phyloP scores from a whole-genome alignment of 192 early-diverging fungal genomes.

The Entophlyctis luteolus region DNA sequence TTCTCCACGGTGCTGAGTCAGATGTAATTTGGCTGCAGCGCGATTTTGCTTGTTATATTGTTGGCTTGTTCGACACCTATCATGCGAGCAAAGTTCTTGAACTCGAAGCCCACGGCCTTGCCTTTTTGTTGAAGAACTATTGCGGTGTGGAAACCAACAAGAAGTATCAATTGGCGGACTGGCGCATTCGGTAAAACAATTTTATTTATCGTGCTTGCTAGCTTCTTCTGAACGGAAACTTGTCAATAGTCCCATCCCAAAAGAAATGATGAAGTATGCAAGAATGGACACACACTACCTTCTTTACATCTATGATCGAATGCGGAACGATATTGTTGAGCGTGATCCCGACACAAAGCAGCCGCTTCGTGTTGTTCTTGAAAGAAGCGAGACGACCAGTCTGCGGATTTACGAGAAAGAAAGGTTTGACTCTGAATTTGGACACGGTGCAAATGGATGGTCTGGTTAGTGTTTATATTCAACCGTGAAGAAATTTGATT shows the following conservation, averaged over 20 bases:
- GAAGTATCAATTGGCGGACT: slow-evolving; percentile 92
- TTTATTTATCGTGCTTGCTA: not conserved
- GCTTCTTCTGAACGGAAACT: not conserved
- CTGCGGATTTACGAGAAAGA: slow-evolving; percentile 76
- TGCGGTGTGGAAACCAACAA: slow-evolving; percentile 84
- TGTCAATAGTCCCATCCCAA: slow-evolving; percentile 71
- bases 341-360: slow-evolving; percentile 65
- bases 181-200: slow-evolving; percentile 77
- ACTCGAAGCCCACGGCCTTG: slow-evolving; percentile 73
- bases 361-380: slow-evolving; percentile 57
- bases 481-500: not conserved
- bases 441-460: slow-evolving; percentile 81
- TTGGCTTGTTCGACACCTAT: slow-evolving; percentile 95
- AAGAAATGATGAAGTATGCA: slow-evolving; percentile 90
- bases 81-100: slow-evolving; percentile 86
- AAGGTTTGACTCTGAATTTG: slow-evolving; percentile 74
- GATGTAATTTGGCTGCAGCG: slow-evolving; percentile 96
- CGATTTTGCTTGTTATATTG: slow-evolving; percentile 95
- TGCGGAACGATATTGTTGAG: slow-evolving; percentile 74
- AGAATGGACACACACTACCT: slow-evolving; percentile 94
- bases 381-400: slow-evolving; percentile 66
- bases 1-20: slow-evolving; percentile 93
- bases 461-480: slow-evolving; percentile 17
- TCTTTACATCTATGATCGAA: slow-evolving; percentile 87
- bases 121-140: slow-evolving; percentile 75